These are phyloP conservation scores for Paraurostyla sp. DNA, from an alignment of 73 alveolate genomes.

Conservation along the genomic window DNA sequence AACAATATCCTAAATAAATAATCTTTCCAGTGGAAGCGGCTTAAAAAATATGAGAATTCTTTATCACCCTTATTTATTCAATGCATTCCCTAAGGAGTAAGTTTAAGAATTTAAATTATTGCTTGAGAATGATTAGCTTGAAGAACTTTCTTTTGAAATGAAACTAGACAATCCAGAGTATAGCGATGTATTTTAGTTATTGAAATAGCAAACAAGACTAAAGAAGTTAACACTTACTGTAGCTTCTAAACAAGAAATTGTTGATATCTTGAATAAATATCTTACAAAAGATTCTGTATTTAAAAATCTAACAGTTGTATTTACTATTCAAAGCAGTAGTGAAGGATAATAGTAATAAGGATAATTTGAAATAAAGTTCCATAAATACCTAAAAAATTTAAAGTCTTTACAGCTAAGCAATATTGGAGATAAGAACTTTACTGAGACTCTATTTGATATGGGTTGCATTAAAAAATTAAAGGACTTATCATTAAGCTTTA, in stretches of 20 bases:
- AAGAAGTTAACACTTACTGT: conserved; percentile 8
- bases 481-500: conserved; percentile 15
- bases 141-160: conserved; percentile 52
- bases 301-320: not conserved
- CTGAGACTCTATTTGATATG: conserved; percentile 59
- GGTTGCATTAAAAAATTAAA: conserved; percentile 23
- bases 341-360: too few relatives aligned
- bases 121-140: conserved; percentile 43
- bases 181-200: not conserved
- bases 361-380: conserved; percentile 43
- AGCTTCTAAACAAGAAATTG: not conserved
- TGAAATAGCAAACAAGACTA: not conserved
- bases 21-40: conserved; percentile 1
- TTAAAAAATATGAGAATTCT: conserved; percentile 21
- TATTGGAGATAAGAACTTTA: conserved; percentile 39
- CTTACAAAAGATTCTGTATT: conserved; percentile 29
- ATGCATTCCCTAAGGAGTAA: conserved; percentile 5
- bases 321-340: conserved; percentile 10
- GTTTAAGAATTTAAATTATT: conserved; percentile 7
- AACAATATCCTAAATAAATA: not conserved
- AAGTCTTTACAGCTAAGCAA: not conserved
- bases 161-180: conserved; percentile 22
- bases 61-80: conserved; percentile 43
- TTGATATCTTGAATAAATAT: conserved; percentile 35
- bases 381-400: conserved; percentile 35